Evolutionary conservation across 176 grass and related monocot species (phyloP), one percentile per base, ranked within the genome.

Genomic region (Alopecurus myosuroides): DNA sequence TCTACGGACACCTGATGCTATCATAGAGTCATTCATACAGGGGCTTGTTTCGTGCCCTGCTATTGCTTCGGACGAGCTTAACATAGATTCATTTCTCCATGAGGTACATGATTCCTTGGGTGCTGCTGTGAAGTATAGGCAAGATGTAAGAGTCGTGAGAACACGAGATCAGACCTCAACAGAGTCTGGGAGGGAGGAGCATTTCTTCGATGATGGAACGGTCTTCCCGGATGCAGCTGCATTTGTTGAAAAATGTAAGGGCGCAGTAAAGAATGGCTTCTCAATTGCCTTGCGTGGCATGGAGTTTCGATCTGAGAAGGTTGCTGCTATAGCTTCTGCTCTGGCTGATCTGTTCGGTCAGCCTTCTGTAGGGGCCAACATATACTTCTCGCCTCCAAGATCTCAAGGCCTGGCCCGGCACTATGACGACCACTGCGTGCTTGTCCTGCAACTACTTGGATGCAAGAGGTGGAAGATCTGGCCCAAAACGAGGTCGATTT

Each of bases 391-490:
- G 10, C 96, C 93, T 70, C 82, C 83, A 88, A 70, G 87, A 23
- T 89, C 93, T 29, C 96, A 98, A 76, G 96, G 96, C 25, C 81
- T 98, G 64, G 85, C 87, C 3, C 67, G 72, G 45, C 93, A 98
- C 35, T 98, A 92, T 81, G 96, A 98, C 17, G 96, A 98, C 78
- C 93, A 94, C 77, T 98, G 96, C 39, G 93, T 98, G 84, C 83
- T 98, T 85, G 93, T 98, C 61, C 95, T 89, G 91, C 93, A 98
- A 37, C 82, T 98, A 60, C 40, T 70, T 70, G 96, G 91, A 42
- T 26, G 79, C 51, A 95, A 98, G 81, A 88, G 66, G 46, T 95
- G 93, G 96, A 90, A 25, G 39, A 49, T 98, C 67, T 88, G 90
- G 88, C 77, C 88, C 81, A 80, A 81, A 69, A 88, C 89, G 3